Evolutionary conservation across 352 stramenopile species (phyloP), one percentile per base, ranked within the genome.

Genomic region (Globisporangium sylvaticum): DNA sequence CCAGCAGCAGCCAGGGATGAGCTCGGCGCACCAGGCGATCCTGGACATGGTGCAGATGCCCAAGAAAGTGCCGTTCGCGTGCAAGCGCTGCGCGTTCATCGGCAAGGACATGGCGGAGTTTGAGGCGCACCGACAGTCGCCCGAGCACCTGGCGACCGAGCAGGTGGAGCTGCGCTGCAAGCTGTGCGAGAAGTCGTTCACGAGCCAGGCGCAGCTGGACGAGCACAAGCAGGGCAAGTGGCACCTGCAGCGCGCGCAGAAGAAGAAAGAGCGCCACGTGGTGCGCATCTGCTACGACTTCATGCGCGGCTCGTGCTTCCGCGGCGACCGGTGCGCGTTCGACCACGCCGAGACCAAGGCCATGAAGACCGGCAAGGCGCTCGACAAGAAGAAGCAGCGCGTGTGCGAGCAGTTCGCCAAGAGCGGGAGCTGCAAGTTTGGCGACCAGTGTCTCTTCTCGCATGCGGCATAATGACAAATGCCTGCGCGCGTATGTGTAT

Each of bases 241-340:
- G 87, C 87, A 95, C 59, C 86, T 84, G 68, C 85, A 91, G 66
- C 85, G 87, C 29, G 72, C 73, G 32, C 76, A 89, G 46, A 72
- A 90, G 63, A 86, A 87, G 66, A 90, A 88, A 62, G 76, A 75
- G 42, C 78, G 84, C 18, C 84, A 91, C 58, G 77, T 83, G 8
- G 77, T 91, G 15, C 83, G 87, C 48, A 73, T 91, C 50, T 95
- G 87, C 78, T 95, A 93, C 69, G 85, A 95, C 59, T 94, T 93
- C 62, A 78, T 90, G 69, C 85, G 85, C 34, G 85, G 87, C n/a
- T 64, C 76, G 46, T 95, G 87, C 72, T 74, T 69, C 7, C 83
- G 73, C 46, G 85, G 87, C 18, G 87, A 93, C 62, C 68, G 72
- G 27, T 95, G 87, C 62, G 77, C 62, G 39, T 95, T 92, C 57